Evolutionary conservation across 768 basidiomycete genomes (phyloP).

Genomic region (Boletellus sp.): DNA sequence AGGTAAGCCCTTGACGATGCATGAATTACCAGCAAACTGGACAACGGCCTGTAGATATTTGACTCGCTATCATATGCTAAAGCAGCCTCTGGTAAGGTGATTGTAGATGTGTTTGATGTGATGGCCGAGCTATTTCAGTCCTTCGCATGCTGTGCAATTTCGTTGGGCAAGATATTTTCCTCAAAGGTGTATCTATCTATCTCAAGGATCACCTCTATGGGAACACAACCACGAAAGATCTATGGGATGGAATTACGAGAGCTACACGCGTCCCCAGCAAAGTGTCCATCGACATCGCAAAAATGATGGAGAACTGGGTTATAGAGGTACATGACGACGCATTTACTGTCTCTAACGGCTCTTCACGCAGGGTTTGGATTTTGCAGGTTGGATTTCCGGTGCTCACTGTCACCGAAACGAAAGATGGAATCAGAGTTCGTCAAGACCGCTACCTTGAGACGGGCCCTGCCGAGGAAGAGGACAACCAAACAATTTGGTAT

Average conservation of each 20-base stretch:
- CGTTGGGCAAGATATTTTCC: constrained; percentile 85
- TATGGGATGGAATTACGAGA: constrained; percentile 81
- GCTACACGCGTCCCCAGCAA: constrained; percentile 44
- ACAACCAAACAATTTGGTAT: constrained; percentile 87
- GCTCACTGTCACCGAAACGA: constrained; percentile 75
- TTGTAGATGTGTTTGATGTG: background rate
- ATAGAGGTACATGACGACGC: constrained; percentile 49
- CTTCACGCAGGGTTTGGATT: background rate
- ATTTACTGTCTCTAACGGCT: background rate
- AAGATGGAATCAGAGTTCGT: constrained; percentile 67
- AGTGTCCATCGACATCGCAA: constrained; percentile 56
- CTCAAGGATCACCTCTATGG: constrained; percentile 84
- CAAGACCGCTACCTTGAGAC: constrained; percentile 93
- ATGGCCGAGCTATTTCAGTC: constrained; percentile 41
- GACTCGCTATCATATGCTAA: constrained; percentile 86
- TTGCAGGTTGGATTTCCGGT: constrained; percentile 80
- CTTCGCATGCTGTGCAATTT: constrained; percentile 89
- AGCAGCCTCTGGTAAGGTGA: constrained; percentile 61
- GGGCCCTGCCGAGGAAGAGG: constrained; percentile 71
- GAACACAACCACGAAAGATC: constrained; percentile 80
- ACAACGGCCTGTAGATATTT: constrained; percentile 60
- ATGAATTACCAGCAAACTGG: background rate
- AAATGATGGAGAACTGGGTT: constrained; percentile 91
- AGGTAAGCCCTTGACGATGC: constrained; percentile 36
- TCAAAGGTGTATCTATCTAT: constrained; percentile 87